Evolutionary conservation across 805 yeast species (phyloP), one percentile per base, ranked within the genome.

Genomic region (Candida anglica): DNA sequence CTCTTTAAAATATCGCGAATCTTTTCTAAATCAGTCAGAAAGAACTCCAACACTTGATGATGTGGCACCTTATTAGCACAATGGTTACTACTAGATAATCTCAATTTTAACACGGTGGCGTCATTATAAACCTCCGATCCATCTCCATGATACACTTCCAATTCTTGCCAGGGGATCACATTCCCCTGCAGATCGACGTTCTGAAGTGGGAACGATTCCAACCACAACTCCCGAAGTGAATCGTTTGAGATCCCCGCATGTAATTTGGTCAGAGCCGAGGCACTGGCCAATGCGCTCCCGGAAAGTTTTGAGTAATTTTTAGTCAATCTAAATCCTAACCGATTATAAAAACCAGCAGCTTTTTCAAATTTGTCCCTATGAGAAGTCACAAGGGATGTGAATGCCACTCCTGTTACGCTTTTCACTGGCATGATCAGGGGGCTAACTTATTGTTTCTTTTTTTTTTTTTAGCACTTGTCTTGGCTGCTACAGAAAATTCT

Each of bases 181-280:
- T 56, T 47, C 3, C 71, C 72, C 19, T 50, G 45, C 7, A 33
- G 38, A 36, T 64, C 69, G 14, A 43, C 15, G 31, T 55, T 50
- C 41, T 65, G 70, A 26, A 72, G 60, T 15, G 85, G 86, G 53
- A 77, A 81, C 15, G 79, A 62, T 53, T 81, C 85, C 30, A 84
- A 53, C 94, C 94, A 84, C 19, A 75, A 57, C 56, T 84, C 94
- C 42, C 68, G 73, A 32, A 80, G 49, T 1, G 89, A 81, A 42
- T 81, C 86, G 37, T 64, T 67, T 6, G 86, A 73, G 29, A 83
- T 63, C 4, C 89, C 89, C 29, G 63, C 55, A 11, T 66, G 53
- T 20, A 53, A 43, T 26, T 49, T 47, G 32, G 63, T 45, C 32
- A 52, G 50, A 38, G 46, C 46, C 20, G 53, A 42, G 41, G 60